Percentiles rank a stretch among this genome's conserved stretches.
Evolutionary conservation across 2,329 filamentous ascomycete genomes (phyloP).

Genomic region (Nothophaeocryptopus gaeumannii): DNA sequence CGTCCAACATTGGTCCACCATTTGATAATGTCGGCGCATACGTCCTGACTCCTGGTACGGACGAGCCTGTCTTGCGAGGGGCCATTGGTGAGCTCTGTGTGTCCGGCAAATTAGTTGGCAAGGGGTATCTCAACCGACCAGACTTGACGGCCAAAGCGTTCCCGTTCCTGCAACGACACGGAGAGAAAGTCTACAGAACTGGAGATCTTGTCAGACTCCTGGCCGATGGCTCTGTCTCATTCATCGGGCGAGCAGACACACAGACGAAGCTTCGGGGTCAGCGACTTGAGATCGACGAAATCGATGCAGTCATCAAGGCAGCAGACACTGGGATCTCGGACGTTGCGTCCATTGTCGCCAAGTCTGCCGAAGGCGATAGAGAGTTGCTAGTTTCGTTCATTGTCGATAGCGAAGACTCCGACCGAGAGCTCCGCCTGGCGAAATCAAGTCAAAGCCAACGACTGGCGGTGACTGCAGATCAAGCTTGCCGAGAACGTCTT

Average conservation of each 20-base stretch:
- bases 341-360: conserved; percentile 72
- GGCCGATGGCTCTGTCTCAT: conserved; percentile 78
- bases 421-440: conserved; percentile 37
- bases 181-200: conserved; percentile 69
- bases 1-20: conserved; percentile 82
- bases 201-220: conserved; percentile 82
- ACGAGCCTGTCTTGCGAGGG: conserved; percentile 70
- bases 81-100: conserved; percentile 86
- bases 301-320: conserved; percentile 75
- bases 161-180: conserved; percentile 55
- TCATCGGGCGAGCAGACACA: conserved; percentile 82
- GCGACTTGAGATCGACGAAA: conserved; percentile 84
- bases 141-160: conserved; percentile 78
- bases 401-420: conserved; percentile 24
- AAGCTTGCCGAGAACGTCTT: conserved; percentile 65
- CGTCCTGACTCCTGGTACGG: conserved; percentile 68
- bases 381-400: conserved; percentile 81
- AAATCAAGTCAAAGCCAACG: conserved; percentile 24
- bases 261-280: conserved; percentile 91
- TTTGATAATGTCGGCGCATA: conserved; percentile 86
- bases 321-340: conserved; percentile 60
- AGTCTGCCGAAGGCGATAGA: conserved; percentile 68
- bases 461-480: conserved; percentile 31
- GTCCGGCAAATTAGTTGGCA: conserved; percentile 80
- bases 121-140: conserved; percentile 78